Evolutionary conservation across 495 filamentous ascomycete genomes (phyloP).

Genomic region (Apodospora peruviana): DNA sequence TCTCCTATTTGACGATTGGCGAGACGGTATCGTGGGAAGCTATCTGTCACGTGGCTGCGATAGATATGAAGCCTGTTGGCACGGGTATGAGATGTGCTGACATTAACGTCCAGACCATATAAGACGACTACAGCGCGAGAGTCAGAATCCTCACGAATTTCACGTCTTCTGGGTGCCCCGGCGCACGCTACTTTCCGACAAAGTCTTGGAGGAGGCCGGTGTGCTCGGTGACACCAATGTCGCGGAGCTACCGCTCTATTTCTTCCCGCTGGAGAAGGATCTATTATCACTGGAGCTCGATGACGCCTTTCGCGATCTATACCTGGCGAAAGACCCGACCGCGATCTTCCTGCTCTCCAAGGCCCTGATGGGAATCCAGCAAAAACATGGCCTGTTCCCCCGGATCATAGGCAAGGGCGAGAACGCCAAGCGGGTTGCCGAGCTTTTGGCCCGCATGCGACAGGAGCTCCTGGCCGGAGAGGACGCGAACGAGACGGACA

Average conservation of each 20-base stretch:
- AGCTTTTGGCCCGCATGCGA: constrained; percentile 88
- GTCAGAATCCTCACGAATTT: constrained; percentile 87
- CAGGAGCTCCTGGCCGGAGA: constrained; percentile 81
- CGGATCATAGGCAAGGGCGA: constrained; percentile 95
- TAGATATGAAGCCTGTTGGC: no score
- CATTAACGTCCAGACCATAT: constrained; percentile 67
- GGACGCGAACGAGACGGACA: constrained; percentile 53
- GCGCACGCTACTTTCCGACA: constrained; percentile 84
- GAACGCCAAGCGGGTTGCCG: constrained; percentile 80
- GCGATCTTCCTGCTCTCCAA: constrained; percentile 79
- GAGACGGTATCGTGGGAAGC: neutral
- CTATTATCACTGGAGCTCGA: constrained; percentile 87
- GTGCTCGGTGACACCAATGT: constrained; percentile 90
- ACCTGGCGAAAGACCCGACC: constrained; percentile 86
- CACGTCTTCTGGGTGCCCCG: constrained; percentile 90
- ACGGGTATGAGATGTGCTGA: constrained; percentile 32
- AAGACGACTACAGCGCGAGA: constrained; percentile 76
- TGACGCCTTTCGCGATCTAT: constrained; percentile 78
- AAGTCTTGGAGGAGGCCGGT: constrained; percentile 87
- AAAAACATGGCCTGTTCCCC: constrained; percentile 88
- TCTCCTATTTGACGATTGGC: neutral
- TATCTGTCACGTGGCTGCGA: no score
- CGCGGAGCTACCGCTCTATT: constrained; percentile 77
- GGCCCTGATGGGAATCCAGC: constrained; percentile 93
- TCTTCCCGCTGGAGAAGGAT: constrained; percentile 87